These are phyloP conservation scores for Neurospora cerealis DNA, from an alignment of 495 filamentous ascomycete genomes.

Conservation along the genomic window DNA sequence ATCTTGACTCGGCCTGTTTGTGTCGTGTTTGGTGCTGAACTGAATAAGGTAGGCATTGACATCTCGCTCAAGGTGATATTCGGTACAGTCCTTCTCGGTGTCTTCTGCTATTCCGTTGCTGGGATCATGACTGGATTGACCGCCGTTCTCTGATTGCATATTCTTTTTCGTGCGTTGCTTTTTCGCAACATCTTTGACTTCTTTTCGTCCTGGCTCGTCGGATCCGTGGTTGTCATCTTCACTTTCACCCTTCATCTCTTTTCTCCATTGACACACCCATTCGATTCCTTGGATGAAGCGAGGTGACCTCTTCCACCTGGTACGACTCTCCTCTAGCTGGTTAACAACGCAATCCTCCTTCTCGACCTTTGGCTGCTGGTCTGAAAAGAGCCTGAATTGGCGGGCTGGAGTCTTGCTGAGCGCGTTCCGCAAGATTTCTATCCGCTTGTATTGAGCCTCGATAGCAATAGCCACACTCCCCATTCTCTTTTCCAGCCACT, in stretches of 20 bases:
- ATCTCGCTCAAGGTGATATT: slow-evolving; percentile 3
- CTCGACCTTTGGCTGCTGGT: background rate
- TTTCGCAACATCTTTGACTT: background rate
- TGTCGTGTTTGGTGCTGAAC: background rate
- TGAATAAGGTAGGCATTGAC: slow-evolving; percentile 17
- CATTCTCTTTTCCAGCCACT: slow-evolving; percentile 7
- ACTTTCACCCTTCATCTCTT: background rate
- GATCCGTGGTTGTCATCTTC: background rate
- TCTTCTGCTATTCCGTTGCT: background rate
- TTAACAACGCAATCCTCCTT: background rate
- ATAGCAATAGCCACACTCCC: slow-evolving; percentile 10
- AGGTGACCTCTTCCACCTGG: background rate
- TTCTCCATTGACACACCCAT: background rate
- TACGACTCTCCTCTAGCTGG: background rate
- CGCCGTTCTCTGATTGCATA: background rate
- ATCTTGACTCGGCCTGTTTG: background rate
- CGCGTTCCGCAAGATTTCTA: slow-evolving; percentile 10
- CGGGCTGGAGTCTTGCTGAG: slow-evolving; percentile 4
- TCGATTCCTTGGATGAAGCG: background rate
- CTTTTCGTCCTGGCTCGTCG: background rate
- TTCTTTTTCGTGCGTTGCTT: background rate
- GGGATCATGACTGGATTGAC: background rate
- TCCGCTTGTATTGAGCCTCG: slow-evolving; percentile 10
- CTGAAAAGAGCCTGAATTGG: background rate
- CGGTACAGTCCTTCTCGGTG: background rate